A percentile compares a stretch with the other conserved stretches of the same genome.
Evolutionary conservation across 208 protist species (phyloP).

Genomic region (Histomonas meleagridis): DNA sequence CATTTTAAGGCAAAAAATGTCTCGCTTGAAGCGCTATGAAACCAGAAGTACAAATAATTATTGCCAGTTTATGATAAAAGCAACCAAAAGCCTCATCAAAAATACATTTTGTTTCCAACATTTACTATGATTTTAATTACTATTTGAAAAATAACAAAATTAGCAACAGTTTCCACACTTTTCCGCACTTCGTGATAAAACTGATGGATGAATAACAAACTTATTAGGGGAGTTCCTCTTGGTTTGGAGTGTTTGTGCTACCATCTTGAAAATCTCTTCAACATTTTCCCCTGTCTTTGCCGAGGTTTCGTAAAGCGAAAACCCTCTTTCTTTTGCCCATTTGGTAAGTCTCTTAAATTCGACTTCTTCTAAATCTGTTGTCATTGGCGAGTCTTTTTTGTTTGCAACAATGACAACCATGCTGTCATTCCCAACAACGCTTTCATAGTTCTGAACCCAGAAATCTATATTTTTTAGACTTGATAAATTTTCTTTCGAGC

Average conservation of each 20-base stretch:
- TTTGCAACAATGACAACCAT: background rate
- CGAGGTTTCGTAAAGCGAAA: background rate
- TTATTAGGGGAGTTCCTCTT: background rate
- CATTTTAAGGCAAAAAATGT: no score
- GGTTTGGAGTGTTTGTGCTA: background rate
- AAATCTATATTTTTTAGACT: background rate
- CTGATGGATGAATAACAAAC: background rate
- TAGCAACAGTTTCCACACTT: no score
- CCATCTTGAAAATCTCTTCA: background rate
- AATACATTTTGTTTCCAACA: no score
- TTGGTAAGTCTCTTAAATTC: background rate
- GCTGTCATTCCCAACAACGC: background rate
- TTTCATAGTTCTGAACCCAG: background rate
- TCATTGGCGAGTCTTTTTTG: background rate
- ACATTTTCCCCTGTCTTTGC: background rate
- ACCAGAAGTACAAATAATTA: no score
- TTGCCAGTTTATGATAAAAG: no score
- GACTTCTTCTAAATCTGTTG: background rate
- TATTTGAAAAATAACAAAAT: no score
- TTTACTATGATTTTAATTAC: no score
- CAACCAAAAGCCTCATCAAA: no score
- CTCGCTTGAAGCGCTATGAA: no score
- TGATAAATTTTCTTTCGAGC: background rate
- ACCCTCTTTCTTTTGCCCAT: background rate
- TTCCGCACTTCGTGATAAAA: no score